phyloP scores from a whole-genome alignment of 75 land plant genomes.

The Larix kaempferi region DNA sequence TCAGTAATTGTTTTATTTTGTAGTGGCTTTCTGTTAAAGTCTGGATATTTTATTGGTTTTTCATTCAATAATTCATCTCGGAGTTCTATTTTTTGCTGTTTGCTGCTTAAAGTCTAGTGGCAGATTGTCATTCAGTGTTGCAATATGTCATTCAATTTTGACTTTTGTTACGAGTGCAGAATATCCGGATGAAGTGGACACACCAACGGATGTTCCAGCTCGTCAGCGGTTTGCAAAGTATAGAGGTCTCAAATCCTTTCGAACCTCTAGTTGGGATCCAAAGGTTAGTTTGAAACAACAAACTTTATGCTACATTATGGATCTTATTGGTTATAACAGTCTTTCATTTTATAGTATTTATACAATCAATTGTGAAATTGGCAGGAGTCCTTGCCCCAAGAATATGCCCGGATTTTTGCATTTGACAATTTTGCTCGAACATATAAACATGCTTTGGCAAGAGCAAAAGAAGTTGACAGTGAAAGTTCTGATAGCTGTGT shows the following conservation, averaged over 20 bases:
- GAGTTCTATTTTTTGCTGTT: background rate
- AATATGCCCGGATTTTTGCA: slow-evolving; percentile 85
- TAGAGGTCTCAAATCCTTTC: slow-evolving; percentile 89
- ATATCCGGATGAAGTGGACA: slow-evolving; percentile 96
- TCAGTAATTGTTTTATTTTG: background rate
- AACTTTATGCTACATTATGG: background rate
- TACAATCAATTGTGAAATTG: background rate
- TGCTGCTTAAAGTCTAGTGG: background rate
- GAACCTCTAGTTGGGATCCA: slow-evolving; percentile 93
- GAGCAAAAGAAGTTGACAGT: slow-evolving; percentile 54
- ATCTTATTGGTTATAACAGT: background rate
- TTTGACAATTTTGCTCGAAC: slow-evolving; percentile 85
- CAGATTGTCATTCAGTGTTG: background rate
- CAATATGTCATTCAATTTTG: background rate
- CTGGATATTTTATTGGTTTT: no score
- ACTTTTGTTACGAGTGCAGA: slow-evolving; percentile 40
- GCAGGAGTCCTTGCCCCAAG: slow-evolving; percentile 91
- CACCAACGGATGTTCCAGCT: slow-evolving; percentile 82
- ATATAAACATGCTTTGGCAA: slow-evolving; percentile 72
- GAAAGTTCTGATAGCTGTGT: slow-evolving; percentile 37
- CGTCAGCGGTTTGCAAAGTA: slow-evolving; percentile 83
- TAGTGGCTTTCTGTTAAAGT: no score
- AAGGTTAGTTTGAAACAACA: slow-evolving; percentile 41
- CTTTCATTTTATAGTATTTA: no score
- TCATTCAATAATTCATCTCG: background rate